Percentiles rank a stretch among this genome's conserved stretches.
Conservation (phyloP, 306 rosid genomes). For the Cucumis hystrix region DNA sequence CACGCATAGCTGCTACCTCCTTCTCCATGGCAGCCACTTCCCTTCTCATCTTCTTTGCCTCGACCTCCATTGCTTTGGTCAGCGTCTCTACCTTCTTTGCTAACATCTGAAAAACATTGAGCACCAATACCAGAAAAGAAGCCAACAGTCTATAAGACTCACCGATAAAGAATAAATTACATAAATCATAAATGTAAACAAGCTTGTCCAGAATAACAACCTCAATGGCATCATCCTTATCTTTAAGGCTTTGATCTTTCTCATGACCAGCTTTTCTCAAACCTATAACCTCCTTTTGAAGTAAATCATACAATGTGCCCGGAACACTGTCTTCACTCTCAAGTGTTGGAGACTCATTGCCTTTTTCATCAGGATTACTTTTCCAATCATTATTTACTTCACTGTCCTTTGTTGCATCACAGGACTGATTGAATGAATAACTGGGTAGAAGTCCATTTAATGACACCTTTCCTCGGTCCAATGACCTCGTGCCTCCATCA, state of each 20-base stretch:
- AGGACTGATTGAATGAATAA: constrained; percentile 62
- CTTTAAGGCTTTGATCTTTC: constrained; percentile 97
- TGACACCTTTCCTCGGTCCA: constrained; percentile 81
- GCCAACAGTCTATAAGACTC: neutral
- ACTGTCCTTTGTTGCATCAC: constrained; percentile 52
- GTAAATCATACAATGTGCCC: constrained; percentile 70
- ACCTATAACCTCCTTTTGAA: constrained; percentile 86
- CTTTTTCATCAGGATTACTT: constrained; percentile 70
- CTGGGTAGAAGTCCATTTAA: constrained; percentile 61
- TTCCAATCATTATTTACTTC: constrained; percentile 50
- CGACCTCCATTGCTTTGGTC: constrained; percentile 99
- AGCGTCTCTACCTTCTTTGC: constrained; percentile 97
- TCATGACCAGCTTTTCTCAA: constrained; percentile 91
- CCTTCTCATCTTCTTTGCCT: constrained; percentile 99
- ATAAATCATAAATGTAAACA: neutral
- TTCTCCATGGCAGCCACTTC: constrained; percentile 98
- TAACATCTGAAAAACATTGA: constrained; percentile 48
- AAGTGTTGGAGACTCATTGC: constrained; percentile 42
- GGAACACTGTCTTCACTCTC: constrained; percentile 77
- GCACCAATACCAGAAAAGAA: neutral
- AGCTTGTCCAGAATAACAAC: constrained; percentile 26
- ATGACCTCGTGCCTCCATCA: constrained; percentile 91
- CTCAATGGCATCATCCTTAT: constrained; percentile 96
- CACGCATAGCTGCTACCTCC: constrained; percentile 99
- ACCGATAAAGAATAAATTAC: neutral